phyloP scores from a whole-genome alignment of 768 basidiomycete species.

The Suillus ampliporus region DNA sequence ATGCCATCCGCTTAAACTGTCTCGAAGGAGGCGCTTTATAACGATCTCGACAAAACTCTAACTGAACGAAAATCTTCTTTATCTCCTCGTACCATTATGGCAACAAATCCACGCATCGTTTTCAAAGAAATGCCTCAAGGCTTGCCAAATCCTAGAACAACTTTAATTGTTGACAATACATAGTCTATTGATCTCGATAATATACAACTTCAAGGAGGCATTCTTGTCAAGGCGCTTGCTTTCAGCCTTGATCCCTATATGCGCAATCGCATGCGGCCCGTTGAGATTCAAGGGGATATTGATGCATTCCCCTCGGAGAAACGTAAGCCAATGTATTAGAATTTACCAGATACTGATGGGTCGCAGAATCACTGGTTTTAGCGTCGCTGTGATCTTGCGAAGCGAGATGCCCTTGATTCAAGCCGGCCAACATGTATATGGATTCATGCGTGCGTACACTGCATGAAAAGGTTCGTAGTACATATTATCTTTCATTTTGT shows the following conservation, averaged over 20 bases:
- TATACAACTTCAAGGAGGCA: conserved; percentile 48
- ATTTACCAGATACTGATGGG: neutral
- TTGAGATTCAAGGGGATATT: conserved; percentile 23
- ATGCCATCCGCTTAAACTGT: neutral
- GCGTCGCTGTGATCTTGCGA: conserved; percentile 51
- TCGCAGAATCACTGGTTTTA: conserved; percentile 37
- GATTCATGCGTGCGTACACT: conserved; percentile 27
- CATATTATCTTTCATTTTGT: neutral
- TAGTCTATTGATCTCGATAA: conserved; percentile 56
- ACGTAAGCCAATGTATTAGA: conserved; percentile 9
- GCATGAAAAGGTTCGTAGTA: no score
- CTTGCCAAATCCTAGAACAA: conserved; percentile 49
- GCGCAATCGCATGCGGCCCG: conserved; percentile 44
- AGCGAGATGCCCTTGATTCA: conserved; percentile 43
- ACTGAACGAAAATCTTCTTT: neutral
- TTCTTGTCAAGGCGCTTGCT: conserved; percentile 56
- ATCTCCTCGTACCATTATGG: neutral
- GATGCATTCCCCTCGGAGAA: conserved; percentile 21
- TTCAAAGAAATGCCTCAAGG: conserved; percentile 46
- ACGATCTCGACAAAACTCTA: neutral
- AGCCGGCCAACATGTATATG: conserved; percentile 48
- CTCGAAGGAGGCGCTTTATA: neutral
- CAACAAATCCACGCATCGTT: conserved; percentile 41
- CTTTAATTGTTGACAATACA: conserved; percentile 49
- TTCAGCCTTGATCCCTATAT: conserved; percentile 54